Evolutionary conservation across 1,284 basidiomycete species (phyloP), one percentile per base, ranked within the genome.

Genomic region (Ceratobasidium sp.): DNA sequence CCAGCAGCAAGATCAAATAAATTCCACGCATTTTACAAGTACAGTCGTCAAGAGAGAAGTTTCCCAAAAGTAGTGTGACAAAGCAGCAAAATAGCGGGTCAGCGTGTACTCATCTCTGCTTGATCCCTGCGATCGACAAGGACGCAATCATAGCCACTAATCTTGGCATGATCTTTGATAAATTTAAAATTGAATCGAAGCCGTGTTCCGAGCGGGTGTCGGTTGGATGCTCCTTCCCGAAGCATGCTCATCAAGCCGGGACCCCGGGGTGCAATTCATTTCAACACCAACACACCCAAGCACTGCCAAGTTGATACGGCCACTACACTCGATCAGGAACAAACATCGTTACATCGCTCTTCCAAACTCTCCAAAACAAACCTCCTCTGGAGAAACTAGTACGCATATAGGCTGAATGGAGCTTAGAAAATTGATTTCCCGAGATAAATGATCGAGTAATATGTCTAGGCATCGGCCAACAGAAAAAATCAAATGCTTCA

Each of bases 181-280:
- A 33, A 33, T 33, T 33, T 33, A 33, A 46, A 48, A 66, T 66
- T 50, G 64, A 66, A 48, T 26, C 23, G 64, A 48, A 66, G 64
- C 64, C 64, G 26, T 50, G 2, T 12, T 13, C 64, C 65, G 26
- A 4, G 28, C 20, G 65, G 46, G 5, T 15, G 23, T 50, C 65
- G 65, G 48, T 38, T 28, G 17, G 23, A 23, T 66, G 13, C 3
- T 13, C 9, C 28, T 52, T 50, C 48, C 65, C 42, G 64, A 66
- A 66, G 42, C 42, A 66, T 46, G 42, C 23, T 12, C 38, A 44
- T 64, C 64, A 48, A 23, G 26, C 38, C 17, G 48, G 64, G 48
- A 15, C 65, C 65, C 65, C 65, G 46, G 28, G 26, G 5, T 42
- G 20, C 44, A 2, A 9, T 48, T 26, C 33, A 66, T 44, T 48